phyloP scores from a whole-genome alignment of 2,329 filamentous ascomycete genomes.

The Rutstroemia sp. region DNA sequence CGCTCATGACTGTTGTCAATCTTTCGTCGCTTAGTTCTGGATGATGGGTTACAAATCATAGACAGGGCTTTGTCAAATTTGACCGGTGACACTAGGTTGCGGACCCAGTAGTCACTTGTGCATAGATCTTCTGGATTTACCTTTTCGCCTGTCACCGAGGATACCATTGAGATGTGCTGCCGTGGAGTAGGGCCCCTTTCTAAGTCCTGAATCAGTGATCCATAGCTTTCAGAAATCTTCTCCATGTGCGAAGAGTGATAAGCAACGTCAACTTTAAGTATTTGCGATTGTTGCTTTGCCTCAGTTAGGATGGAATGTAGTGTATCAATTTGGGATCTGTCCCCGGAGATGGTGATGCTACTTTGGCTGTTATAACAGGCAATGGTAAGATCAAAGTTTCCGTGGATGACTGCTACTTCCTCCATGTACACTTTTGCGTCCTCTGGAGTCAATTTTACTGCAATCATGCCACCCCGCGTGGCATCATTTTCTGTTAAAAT shows the following conservation, averaged over 20 bases:
- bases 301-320: not conserved
- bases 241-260: slow-evolving; percentile 34
- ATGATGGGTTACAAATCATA: not conserved
- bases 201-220: not conserved
- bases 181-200: not conserved
- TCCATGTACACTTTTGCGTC: not conserved
- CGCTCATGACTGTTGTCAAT: slow-evolving; percentile 12
- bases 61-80: slow-evolving; percentile 30
- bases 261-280: slow-evolving; percentile 31
- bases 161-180: not conserved
- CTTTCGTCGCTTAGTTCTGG: slow-evolving; percentile 8
- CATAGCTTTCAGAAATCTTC: slow-evolving; percentile 20
- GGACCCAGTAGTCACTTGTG: slow-evolving; percentile 35
- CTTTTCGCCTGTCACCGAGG: slow-evolving; percentile 2
- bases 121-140: not conserved
- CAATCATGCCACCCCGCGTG: not conserved
- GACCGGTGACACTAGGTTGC: slow-evolving; percentile 38
- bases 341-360: slow-evolving; percentile 23
- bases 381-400: slow-evolving; percentile 11
- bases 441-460: not conserved
- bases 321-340: slow-evolving; percentile 11
- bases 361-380: slow-evolving; percentile 27
- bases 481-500: not conserved
- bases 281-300: slow-evolving; percentile 27
- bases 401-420: not conserved